phyloP scores from a whole-genome alignment of 495 filamentous ascomycete species.

The Usnea hakonensis region DNA sequence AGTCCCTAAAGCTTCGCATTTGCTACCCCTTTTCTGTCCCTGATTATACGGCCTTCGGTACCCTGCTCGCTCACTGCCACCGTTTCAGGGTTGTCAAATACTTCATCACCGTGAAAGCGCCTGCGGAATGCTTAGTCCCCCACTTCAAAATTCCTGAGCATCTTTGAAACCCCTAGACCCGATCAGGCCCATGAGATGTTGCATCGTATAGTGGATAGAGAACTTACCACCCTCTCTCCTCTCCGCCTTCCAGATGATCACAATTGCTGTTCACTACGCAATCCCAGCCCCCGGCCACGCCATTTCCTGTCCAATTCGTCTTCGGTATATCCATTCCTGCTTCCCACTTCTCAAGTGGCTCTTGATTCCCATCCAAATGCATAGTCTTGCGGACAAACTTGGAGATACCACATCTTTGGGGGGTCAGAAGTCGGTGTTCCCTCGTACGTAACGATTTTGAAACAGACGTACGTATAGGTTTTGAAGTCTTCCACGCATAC shows the following conservation, averaged over 20 bases:
- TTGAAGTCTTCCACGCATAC: slow-evolving; percentile 66
- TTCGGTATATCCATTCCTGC: slow-evolving; percentile 35
- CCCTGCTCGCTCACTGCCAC: background rate
- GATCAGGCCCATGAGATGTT: slow-evolving; percentile 14
- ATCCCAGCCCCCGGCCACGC: slow-evolving; percentile 74
- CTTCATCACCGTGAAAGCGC: slow-evolving; percentile 71
- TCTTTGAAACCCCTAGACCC: slow-evolving; percentile 21
- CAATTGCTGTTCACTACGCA: slow-evolving; percentile 77
- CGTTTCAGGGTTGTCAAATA: slow-evolving; percentile 35
- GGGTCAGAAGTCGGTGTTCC: background rate
- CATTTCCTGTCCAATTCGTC: slow-evolving; percentile 54
- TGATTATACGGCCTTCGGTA: background rate
- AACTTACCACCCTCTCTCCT: slow-evolving; percentile 83
- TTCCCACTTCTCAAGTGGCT: slow-evolving; percentile 15
- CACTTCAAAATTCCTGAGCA: slow-evolving; percentile 8
- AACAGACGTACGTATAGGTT: slow-evolving; percentile 63
- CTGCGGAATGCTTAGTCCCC: slow-evolving; percentile 30
- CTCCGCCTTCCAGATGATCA: slow-evolving; percentile 64
- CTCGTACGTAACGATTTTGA: slow-evolving; percentile 62
- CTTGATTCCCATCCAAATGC: background rate
- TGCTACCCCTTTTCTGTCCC: background rate
- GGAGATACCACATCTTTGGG: slow-evolving; percentile 54
- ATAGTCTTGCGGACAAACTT: slow-evolving; percentile 42
- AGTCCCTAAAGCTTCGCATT: background rate
- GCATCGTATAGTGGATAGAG: slow-evolving; percentile 20